Conservation (phyloP, 2,329 filamentous ascomycete genomes). For the Eutypella sp. region DNA sequence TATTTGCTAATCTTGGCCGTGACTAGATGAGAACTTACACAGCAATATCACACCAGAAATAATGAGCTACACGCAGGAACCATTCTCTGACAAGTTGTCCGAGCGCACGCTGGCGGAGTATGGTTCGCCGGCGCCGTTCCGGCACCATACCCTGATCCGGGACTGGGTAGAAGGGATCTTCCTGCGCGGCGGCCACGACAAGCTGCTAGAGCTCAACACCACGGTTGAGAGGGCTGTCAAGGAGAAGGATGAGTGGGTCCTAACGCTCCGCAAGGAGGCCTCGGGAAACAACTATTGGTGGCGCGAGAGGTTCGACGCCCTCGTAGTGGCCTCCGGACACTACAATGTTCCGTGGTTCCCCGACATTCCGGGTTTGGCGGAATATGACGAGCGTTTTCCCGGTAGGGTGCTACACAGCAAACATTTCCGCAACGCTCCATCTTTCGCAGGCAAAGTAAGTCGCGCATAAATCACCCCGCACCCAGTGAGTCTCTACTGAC, state of each 20-base stretch:
- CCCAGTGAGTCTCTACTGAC: neutral
- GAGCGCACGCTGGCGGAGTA: conserved; percentile 41
- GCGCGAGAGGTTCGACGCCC: conserved; percentile 50
- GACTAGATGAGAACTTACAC: conserved; percentile 45
- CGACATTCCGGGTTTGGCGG: conserved; percentile 48
- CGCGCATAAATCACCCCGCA: neutral
- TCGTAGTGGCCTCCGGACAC: conserved; percentile 62
- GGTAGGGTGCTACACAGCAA: conserved; percentile 61
- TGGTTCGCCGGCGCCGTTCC: conserved; percentile 48
- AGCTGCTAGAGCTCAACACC: conserved; percentile 44
- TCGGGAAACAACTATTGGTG: conserved; percentile 34
- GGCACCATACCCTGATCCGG: conserved; percentile 50
- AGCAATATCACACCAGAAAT: conserved; percentile 52
- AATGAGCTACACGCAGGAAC: conserved; percentile 53
- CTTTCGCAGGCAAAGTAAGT: conserved; percentile 26
- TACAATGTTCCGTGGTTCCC: conserved; percentile 60
- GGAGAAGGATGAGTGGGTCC: conserved; percentile 37
- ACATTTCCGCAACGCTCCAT: conserved; percentile 49
- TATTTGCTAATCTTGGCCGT: neutral
- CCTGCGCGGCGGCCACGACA: conserved; percentile 20
- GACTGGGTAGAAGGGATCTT: conserved; percentile 44
- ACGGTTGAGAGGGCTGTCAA: conserved; percentile 52
- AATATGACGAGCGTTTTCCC: conserved; percentile 50
- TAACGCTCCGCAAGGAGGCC: conserved; percentile 43
- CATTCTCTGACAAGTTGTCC: conserved; percentile 37